A percentile compares a stretch with the other conserved stretches of the same genome.
Conservation (phyloP, 257 asterid genomes). For the Solanum tarijense region DNA sequence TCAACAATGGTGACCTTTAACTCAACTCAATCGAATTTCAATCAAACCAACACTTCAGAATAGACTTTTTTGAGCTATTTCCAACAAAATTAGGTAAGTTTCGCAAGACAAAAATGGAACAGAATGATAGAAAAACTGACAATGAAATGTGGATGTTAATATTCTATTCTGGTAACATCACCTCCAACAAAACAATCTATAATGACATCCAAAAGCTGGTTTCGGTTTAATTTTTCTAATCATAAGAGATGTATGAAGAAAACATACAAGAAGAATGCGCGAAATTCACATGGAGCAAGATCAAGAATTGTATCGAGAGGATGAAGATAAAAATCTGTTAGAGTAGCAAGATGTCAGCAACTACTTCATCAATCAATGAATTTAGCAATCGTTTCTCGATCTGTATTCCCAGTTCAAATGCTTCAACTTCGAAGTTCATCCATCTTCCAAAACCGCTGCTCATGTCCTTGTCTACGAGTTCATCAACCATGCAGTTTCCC, state of each 20-base stretch:
- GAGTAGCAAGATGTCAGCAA: conserved; percentile 49
- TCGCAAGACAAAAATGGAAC: not conserved
- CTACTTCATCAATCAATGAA: conserved; percentile 69
- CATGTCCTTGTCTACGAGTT: conserved; percentile 88
- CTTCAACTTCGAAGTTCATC: conserved; percentile 71
- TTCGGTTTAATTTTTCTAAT: not conserved
- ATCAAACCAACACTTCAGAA: not conserved
- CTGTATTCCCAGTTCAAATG: conserved; percentile 67
- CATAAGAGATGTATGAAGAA: not conserved
- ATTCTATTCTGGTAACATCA: not conserved
- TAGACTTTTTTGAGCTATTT: not conserved
- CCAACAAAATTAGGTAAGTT: not conserved
- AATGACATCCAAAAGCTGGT: not conserved
- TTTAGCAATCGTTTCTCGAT: conserved; percentile 55
- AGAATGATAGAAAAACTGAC: not conserved
- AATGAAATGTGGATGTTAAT: not conserved
- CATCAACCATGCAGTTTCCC: conserved; percentile 74
- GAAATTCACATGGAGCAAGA: not conserved
- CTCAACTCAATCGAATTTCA: not conserved
- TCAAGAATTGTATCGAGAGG: not conserved
- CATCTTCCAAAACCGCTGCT: conserved; percentile 68
- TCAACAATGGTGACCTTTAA: no score
- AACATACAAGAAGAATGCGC: not conserved
- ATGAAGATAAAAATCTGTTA: conserved; percentile 8
- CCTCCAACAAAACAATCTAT: not conserved